Evolutionary conservation across 768 basidiomycete genomes (phyloP).

Genomic region (Dacryopinax spathularia): DNA sequence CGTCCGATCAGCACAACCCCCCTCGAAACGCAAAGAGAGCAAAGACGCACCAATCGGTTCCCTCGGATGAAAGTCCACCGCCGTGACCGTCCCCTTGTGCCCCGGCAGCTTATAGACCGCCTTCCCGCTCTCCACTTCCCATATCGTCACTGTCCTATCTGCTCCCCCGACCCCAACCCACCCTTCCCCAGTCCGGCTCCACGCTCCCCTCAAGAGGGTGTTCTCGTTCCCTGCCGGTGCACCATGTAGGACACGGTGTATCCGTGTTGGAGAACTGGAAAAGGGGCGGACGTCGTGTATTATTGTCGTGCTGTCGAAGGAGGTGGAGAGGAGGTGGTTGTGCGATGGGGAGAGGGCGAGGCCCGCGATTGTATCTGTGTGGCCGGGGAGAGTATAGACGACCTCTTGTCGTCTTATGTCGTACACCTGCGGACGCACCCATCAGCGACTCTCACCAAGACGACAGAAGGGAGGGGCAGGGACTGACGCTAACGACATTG

Average conservation of each 20-base stretch:
- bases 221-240: conserved; percentile 93
- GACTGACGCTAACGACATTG: conserved; percentile 85
- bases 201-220: conserved; percentile 65
- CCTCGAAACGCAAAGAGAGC: not conserved
- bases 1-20: not conserved
- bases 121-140: conserved; percentile 48
- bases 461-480: conserved; percentile 1
- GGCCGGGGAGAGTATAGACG: conserved; percentile 67
- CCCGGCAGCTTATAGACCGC: conserved; percentile 72
- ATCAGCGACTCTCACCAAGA: conserved; percentile 5
- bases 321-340: conserved; percentile 74
- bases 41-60: conserved; percentile 73
- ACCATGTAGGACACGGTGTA: conserved; percentile 53
- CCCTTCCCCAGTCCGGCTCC: conserved; percentile 71
- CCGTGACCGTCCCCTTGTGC: conserved; percentile 89
- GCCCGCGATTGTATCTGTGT: conserved; percentile 86
- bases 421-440: conserved; percentile 44
- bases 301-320: conserved; percentile 75
- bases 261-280: conserved; percentile 63
- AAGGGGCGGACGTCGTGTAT: conserved; percentile 92
- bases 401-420: conserved; percentile 77
- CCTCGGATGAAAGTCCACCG: conserved; percentile 92
- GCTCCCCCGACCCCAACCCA: conserved; percentile 62
- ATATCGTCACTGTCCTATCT: conserved; percentile 60
- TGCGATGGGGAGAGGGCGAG: conserved; percentile 85